These are phyloP conservation scores for Paramyrothecium sp. DNA, from an alignment of 2,329 filamentous ascomycete genomes.

Conservation along the genomic window DNA sequence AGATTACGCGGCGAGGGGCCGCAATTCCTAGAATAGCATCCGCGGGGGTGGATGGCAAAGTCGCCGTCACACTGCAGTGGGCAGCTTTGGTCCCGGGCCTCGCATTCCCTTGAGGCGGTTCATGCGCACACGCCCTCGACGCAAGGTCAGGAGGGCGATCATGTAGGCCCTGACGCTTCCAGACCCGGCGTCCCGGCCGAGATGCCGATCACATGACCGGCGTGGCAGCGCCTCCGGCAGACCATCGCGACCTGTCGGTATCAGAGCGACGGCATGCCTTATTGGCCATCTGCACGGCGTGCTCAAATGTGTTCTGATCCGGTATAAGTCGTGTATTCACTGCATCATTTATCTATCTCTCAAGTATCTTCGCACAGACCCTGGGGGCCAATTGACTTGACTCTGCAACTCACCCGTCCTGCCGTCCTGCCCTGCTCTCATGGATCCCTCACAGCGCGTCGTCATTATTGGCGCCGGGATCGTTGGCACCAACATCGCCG, in stretches of 20 bases:
- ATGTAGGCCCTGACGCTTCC: background rate
- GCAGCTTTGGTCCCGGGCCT: background rate
- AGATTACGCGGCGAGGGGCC: background rate
- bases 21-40: background rate
- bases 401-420: constrained; percentile 10
- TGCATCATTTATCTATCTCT: background rate
- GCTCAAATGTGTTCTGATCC: background rate
- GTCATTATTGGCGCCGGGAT: constrained; percentile 64
- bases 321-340: background rate
- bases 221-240: background rate
- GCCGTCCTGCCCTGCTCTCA: constrained; percentile 16
- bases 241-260: background rate
- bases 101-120: background rate
- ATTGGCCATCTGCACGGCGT: constrained; percentile 1
- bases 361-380: background rate
- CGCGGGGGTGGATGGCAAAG: background rate
- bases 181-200: constrained; percentile 3
- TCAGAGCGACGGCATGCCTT: background rate
- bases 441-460: constrained; percentile 40
- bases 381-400: background rate
- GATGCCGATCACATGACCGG: constrained; percentile 19
- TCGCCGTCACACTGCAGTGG: background rate
- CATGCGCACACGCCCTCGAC: background rate
- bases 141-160: background rate
- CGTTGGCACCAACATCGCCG: constrained; percentile 62